A percentile compares a stretch with the other conserved stretches of the same genome.
Conservation (phyloP, 2,329 filamentous ascomycete species). For the Grosmannia penicillata region DNA sequence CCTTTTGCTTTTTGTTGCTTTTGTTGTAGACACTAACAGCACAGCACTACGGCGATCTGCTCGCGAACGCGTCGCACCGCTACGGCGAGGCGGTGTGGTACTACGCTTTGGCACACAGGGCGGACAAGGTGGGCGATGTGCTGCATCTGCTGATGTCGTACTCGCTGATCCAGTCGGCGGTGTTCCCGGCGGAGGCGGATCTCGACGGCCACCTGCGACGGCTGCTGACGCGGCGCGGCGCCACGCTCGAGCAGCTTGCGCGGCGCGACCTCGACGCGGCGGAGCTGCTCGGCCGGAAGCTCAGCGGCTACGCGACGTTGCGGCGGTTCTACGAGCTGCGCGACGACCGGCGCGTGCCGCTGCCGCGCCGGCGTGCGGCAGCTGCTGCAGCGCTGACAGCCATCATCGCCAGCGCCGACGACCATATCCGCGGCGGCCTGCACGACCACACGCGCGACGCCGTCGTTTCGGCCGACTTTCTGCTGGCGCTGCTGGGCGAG, state of each 20-base stretch:
- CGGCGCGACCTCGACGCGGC: slow-evolving; percentile 68
- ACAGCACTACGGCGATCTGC: slow-evolving; percentile 68
- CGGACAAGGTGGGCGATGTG: slow-evolving; percentile 68
- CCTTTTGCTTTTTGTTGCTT: background rate
- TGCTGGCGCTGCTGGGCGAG: slow-evolving; percentile 74
- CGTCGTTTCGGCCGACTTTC: slow-evolving; percentile 76
- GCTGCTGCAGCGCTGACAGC: slow-evolving; percentile 64
- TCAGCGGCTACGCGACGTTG: slow-evolving; percentile 85
- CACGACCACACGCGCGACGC: slow-evolving; percentile 70
- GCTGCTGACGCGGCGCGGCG: slow-evolving; percentile 57
- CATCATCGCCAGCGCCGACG: slow-evolving; percentile 74
- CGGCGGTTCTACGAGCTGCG: slow-evolving; percentile 83
- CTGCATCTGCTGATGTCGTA: slow-evolving; percentile 77
- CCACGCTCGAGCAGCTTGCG: slow-evolving; percentile 57
- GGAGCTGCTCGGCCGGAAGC: slow-evolving; percentile 65
- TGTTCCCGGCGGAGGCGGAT: slow-evolving; percentile 56
- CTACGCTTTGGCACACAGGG: slow-evolving; percentile 71
- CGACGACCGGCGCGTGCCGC: slow-evolving; percentile 37
- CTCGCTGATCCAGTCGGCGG: slow-evolving; percentile 71
- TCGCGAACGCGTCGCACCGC: slow-evolving; percentile 56
- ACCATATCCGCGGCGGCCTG: slow-evolving; percentile 81
- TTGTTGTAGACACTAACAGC: background rate
- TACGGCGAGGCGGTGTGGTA: slow-evolving; percentile 84
- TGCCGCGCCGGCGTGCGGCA: slow-evolving; percentile 51
- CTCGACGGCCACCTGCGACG: slow-evolving; percentile 58